These are phyloP conservation scores for Cinchona pubescens DNA, from an alignment of 257 asterid genomes.

Conservation along the genomic window DNA sequence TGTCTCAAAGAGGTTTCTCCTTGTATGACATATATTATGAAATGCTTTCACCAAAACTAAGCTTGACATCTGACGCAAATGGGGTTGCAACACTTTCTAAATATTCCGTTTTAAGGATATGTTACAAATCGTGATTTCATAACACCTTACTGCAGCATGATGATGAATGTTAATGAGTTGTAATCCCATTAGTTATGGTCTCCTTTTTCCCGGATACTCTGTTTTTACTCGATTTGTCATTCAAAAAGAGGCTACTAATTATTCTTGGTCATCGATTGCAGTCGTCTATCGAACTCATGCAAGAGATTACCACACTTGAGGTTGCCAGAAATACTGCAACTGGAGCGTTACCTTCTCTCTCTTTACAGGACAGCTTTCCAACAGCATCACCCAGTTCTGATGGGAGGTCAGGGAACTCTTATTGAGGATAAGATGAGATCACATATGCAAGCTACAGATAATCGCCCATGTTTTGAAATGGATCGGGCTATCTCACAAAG, in stretches of 20 bases:
- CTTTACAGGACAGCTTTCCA: constrained; percentile 62
- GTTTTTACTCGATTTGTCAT: neutral
- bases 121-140: no score
- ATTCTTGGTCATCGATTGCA: constrained; percentile 25
- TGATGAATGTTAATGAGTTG: neutral
- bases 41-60: neutral
- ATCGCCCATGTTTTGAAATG: constrained; percentile 24
- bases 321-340: constrained; percentile 54
- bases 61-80: neutral
- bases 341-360: constrained; percentile 76
- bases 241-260: neutral
- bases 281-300: constrained; percentile 65
- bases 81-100: neutral
- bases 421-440: constrained; percentile 26
- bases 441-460: constrained; percentile 24
- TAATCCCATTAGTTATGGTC: neutral
- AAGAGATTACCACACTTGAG: constrained; percentile 72
- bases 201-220: neutral
- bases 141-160: neutral
- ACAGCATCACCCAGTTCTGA: constrained; percentile 38
- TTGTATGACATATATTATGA: neutral
- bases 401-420: constrained; percentile 23
- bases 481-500: constrained; percentile 22
- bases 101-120: neutral
- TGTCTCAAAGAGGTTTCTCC: neutral